A percentile compares a stretch with the other conserved stretches of the same genome.
Conservation (phyloP, 1,284 basidiomycete species). For the Sanghuangporus weigelae region DNA sequence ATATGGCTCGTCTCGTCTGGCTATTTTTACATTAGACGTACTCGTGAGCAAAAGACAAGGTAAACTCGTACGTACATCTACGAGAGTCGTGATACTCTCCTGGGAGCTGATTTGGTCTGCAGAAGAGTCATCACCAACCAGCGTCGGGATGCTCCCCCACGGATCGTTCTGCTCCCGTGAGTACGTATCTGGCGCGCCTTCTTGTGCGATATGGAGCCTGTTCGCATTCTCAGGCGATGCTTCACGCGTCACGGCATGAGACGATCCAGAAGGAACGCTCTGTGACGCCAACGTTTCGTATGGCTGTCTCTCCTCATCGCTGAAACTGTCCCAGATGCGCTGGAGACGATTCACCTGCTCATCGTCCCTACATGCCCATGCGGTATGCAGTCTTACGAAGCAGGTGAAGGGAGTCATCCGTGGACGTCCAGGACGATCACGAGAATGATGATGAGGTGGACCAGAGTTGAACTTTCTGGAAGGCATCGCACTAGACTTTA, state of each 20-base stretch:
- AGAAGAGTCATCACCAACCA: background rate
- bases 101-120: background rate
- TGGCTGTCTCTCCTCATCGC: background rate
- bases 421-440: background rate
- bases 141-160: background rate
- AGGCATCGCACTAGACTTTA: background rate
- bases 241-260: background rate
- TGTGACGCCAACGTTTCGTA: background rate
- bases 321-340: background rate
- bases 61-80: background rate
- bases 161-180: background rate
- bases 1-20: background rate
- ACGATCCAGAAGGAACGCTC: background rate
- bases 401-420: background rate
- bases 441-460: background rate
- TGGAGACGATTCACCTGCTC: background rate
- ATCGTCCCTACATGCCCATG: background rate
- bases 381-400: background rate
- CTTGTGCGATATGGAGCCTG: background rate
- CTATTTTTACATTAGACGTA: background rate
- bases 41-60: background rate
- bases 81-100: background rate
- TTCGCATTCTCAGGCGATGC: background rate
- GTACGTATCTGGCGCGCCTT: background rate
- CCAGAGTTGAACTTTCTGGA: background rate